Evolutionary conservation across 2,329 filamentous ascomycete genomes (phyloP).

Genomic region (Verticillium nonalfalfae): DNA sequence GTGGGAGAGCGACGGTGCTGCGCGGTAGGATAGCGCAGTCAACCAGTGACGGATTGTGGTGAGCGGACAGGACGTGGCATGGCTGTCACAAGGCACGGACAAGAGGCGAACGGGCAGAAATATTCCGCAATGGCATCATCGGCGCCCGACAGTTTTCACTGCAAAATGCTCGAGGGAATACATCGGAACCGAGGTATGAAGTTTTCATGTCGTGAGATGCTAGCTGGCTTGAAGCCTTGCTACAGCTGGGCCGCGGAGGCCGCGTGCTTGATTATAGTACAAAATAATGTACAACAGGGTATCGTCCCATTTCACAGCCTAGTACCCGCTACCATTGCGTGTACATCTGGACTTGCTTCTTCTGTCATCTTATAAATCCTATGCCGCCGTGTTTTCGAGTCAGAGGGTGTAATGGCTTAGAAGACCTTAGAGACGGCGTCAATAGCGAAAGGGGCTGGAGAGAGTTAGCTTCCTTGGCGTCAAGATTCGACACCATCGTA

Average conservation of each 20-base stretch:
- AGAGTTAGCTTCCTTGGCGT: not conserved
- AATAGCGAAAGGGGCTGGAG: constrained; percentile 50
- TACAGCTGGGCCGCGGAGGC: not conserved
- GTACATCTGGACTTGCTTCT: not conserved
- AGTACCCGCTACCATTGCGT: not conserved
- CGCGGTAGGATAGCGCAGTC: constrained; percentile 6
- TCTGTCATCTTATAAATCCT: not conserved
- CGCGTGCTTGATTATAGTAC: constrained; percentile 6
- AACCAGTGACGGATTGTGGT: not conserved
- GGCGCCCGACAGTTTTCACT: not conserved
- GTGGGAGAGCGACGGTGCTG: constrained; percentile 46
- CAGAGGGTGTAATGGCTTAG: constrained; percentile 15
- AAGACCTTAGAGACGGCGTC: constrained; percentile 42
- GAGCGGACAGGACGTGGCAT: not conserved
- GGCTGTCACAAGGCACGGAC: not conserved
- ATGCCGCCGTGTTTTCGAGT: not conserved
- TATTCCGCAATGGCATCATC: not conserved
- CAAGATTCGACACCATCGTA: not conserved
- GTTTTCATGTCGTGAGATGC: not conserved
- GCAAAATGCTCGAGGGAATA: not conserved
- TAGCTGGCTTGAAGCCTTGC: not conserved
- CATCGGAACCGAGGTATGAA: not conserved
- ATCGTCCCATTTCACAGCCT: constrained; percentile 4
- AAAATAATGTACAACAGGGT: constrained; percentile 9
- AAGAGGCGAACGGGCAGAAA: not conserved